Evolutionary conservation across 2,329 filamentous ascomycete genomes (phyloP), one percentile per base, ranked within the genome.

Genomic region (Phoma sp.): DNA sequence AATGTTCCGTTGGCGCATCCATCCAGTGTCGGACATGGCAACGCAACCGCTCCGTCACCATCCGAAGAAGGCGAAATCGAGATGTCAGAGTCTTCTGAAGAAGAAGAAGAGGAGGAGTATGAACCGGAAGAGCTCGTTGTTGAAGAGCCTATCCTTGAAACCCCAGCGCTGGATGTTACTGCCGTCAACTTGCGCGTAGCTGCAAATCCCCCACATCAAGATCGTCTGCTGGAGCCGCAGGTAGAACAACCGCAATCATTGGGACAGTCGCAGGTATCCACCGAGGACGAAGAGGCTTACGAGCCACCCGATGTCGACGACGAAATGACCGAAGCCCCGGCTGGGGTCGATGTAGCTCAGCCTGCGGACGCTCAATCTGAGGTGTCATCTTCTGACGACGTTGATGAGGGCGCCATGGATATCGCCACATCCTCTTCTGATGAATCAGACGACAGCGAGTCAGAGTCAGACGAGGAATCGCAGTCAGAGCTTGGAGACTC

Each of bases 351-450:
- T 32, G 25, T 10, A 8, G 38, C 25, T 14, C 46, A 40, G 7
- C 8, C 29, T 9, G 36, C 39, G 2, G 47, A 32, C 14, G 29
- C 33, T 37, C 40, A 42, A 7, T 14, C 41, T 4, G 35, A 47
- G 2, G 49, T 30, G 24, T 43, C 35, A 23, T 54, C 47, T 23
- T 58, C 51, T 30, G 58, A 35, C 7, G 66, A 68, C 27, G 62
- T 58, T 24, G 70, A 67, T n/a, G 65, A 68, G 23, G 71, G 65
- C 23, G 69, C 61, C 42, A 75, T 72, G 71, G 72, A 70, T 42
- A 74, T 71, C 40, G 70, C 61, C 35, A 68, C 65, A 9, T 64
- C 59, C 30, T 73, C 61, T 5, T 66, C 66, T 22, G 66, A 67
- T 3, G 59, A 67, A n/a, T 68, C 61, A n/a, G 60, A 66, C 29